Evolutionary conservation across 805 yeast genomes (phyloP), one percentile per base, ranked within the genome.

Genomic region (Kazachstania africana): DNA sequence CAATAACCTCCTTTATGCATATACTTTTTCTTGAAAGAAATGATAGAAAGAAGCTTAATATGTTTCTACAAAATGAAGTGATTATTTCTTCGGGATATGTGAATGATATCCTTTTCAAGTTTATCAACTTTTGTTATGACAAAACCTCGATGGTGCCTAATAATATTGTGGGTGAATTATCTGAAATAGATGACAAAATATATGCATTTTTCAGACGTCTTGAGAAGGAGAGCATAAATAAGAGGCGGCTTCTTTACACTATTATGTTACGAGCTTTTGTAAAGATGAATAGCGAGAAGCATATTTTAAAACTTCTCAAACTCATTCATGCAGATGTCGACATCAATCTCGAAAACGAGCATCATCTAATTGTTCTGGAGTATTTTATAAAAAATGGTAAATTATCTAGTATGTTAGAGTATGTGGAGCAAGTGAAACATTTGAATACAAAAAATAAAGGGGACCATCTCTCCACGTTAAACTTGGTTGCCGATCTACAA

Each of bases 351-450:
- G 39, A 32, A 8, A n/a, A n/a, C n/a, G n/a, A n/a, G n/a, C 40
- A 39, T 20, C 48, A 47, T 29, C 19, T 29, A 5, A 28, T 35
- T 4, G 36, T 51, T 15, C 36, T 44, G 5, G 35, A 36, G 16
- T 45, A 48, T 36, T 53, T 47, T 35, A 42, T 40, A 6, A 43
- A 36, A 18, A 33, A 36, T 9, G n/a, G n/a, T n/a, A n/a, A n/a
- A n/a, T n/a, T n/a, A n/a, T n/a, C n/a, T n/a, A n/a, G n/a, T n/a
- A n/a, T n/a, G n/a, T n/a, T n/a, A n/a, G n/a, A n/a, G n/a, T n/a
- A n/a, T n/a, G n/a, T n/a, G n/a, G n/a, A n/a, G n/a, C n/a, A n/a
- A n/a, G n/a, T n/a, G n/a, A n/a, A n/a, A n/a, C n/a, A n/a, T n/a
- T n/a, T n/a, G n/a, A n/a, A n/a, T n/a, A n/a, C n/a, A n/a, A n/a